Percentiles rank a stretch among this genome's conserved stretches.
phyloP scores from a whole-genome alignment of 495 filamentous ascomycete genomes.

The Podospora australis region DNA sequence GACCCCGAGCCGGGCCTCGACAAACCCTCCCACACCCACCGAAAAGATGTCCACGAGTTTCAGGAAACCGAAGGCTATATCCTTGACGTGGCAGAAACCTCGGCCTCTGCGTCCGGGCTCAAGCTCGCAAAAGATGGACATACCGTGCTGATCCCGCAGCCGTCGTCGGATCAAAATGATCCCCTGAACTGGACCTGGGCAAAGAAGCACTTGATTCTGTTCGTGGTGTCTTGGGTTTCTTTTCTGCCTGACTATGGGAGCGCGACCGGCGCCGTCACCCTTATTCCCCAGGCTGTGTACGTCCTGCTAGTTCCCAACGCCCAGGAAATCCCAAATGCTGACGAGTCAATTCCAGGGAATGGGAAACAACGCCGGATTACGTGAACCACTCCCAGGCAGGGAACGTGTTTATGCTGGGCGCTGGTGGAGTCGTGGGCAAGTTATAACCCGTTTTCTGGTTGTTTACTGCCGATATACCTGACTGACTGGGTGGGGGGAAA shows the following conservation, averaged over 20 bases:
- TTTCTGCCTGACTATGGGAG: conserved; percentile 55
- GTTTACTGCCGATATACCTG: not conserved
- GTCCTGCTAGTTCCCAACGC: conserved; percentile 2
- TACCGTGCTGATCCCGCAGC: conserved; percentile 55
- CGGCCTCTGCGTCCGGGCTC: conserved; percentile 15
- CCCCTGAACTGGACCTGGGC: conserved; percentile 52
- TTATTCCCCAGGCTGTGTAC: conserved; percentile 46
- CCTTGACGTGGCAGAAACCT: conserved; percentile 29
- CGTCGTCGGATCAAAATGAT: conserved; percentile 48
- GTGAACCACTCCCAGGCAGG: conserved; percentile 52
- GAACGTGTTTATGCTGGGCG: conserved; percentile 53
- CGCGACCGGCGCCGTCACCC: conserved; percentile 47
- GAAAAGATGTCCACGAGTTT: conserved; percentile 21
- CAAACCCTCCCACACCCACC: not conserved
- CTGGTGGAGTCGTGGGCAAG: conserved; percentile 45
- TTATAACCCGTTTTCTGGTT: not conserved
- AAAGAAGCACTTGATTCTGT: conserved; percentile 50
- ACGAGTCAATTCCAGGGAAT: conserved; percentile 26
- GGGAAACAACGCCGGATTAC: conserved; percentile 40
- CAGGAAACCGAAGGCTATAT: conserved; percentile 31
- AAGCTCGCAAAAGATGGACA: conserved; percentile 39
- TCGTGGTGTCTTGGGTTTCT: conserved; percentile 45
- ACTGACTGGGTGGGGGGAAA: not conserved
- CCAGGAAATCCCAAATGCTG: not conserved
- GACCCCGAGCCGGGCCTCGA: not conserved